Base-by-base conservation (phyloP, 768 basidiomycete species). In the Tulasnella sp. region DNA sequence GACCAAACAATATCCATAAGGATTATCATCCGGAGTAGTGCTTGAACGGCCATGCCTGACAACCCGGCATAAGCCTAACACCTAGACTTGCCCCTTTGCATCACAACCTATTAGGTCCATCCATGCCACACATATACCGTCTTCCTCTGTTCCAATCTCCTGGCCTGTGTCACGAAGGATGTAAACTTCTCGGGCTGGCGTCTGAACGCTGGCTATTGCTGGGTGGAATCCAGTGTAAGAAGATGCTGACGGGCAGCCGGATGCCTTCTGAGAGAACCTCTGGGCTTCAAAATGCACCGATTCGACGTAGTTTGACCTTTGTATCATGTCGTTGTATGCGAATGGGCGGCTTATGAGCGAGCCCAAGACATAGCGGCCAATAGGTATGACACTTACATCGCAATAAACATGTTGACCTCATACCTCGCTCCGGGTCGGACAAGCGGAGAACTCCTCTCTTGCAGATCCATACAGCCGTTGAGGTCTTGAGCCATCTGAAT, bases 71-170 rank as follows among this genome's bases (percentile, higher is more conserved):
- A 17, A 42, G 42, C 9, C 17, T 17, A 17, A 17, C 54, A 8
- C 22, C n/a, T 58, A 64, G 34, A 34, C 71, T 29, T 14, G 25
- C 42, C 81, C 80, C 4, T 73, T n/a, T 8, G 69, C 25, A 42
- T 86, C 82, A 77, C 91, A 92, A 0, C 84, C 83, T 14, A 93
- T 73, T 52, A 92, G 79, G 70, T 84, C 78, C 85, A 85, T 89
- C 92, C 92, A 93, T 12, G 90, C 84, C 3, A 79, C 76, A 8
- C 86, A 86, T 34, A 93, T 84, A 0, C 91, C 92, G 8, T 91
- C 91, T 79, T 93, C 92, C 81, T 94, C 92, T 74, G 84, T 85
- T 8, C 92, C 92, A 17, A 93, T 85, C 79, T 91, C 88, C 88
- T 92, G 89, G 19, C 92, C 92, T 74, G 91, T 93, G 77, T 93